Evolutionary conservation across 768 basidiomycete species (phyloP).

Genomic region (Gymnopilus dilepis): DNA sequence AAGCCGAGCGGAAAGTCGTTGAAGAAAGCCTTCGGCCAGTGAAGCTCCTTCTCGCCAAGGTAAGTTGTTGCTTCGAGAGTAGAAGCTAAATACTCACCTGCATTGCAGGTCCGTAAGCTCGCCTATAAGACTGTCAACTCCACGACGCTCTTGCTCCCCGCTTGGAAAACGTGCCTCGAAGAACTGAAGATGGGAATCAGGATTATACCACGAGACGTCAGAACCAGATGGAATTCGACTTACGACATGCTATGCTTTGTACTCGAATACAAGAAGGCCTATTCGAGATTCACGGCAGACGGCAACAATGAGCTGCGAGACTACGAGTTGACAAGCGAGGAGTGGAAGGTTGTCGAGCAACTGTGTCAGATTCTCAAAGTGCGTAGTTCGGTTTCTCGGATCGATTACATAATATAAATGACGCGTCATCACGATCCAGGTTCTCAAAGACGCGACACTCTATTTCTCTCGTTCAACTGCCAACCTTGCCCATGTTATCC

Average conservation of each 20-base stretch:
- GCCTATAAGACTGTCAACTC: conserved; percentile 18
- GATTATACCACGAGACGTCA: conserved; percentile 39
- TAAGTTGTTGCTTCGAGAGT: conserved; percentile 12
- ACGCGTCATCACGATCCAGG: neutral
- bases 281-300: conserved; percentile 29
- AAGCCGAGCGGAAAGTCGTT: conserved; percentile 16
- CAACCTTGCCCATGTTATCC: conserved; percentile 18
- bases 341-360: conserved; percentile 38
- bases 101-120: conserved; percentile 31
- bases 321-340: conserved; percentile 24
- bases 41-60: conserved; percentile 36
- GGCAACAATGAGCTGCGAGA: conserved; percentile 18
- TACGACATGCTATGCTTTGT: conserved; percentile 39
- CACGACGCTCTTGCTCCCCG: conserved; percentile 15
- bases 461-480: conserved; percentile 16
- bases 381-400: neutral
- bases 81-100: conserved; percentile 3
- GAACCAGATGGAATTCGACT: conserved; percentile 43
- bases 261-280: conserved; percentile 27
- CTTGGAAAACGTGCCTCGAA: conserved; percentile 13
- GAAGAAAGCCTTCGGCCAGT: conserved; percentile 25
- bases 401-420: neutral
- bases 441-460: conserved; percentile 10
- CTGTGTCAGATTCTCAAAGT: conserved; percentile 24
- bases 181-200: conserved; percentile 14